phyloP scores from a whole-genome alignment of 2,329 filamentous ascomycete species.

The Sclerotinia spermophila region DNA sequence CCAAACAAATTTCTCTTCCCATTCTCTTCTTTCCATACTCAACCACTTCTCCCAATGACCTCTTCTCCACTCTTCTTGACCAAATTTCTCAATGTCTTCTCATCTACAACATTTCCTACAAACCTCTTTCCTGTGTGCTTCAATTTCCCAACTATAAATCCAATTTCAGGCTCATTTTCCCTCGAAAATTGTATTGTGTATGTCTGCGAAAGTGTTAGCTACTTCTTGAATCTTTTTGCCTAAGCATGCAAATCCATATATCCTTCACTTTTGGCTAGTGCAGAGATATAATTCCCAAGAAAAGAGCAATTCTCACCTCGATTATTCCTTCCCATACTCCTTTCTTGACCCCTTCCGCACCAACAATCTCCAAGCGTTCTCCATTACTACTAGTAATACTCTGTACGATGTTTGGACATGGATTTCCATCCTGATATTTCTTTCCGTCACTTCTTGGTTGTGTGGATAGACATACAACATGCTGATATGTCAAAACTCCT shows the following conservation, averaged over 20 bases:
- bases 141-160: conserved; percentile 52
- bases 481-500: conserved; percentile 62
- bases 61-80: conserved; percentile 42
- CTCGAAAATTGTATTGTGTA: conserved; percentile 58
- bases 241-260: not conserved
- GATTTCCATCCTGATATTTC: conserved; percentile 47
- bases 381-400: conserved; percentile 24
- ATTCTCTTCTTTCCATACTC: conserved; percentile 39
- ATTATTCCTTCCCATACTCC: conserved; percentile 44
- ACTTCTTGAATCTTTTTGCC: too few species aligned
- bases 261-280: not conserved
- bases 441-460: conserved; percentile 37
- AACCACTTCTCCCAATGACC: conserved; percentile 47
- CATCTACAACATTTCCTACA: conserved; percentile 54
- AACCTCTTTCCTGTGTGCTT: conserved; percentile 47
- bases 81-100: conserved; percentile 45
- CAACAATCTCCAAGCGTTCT: not conserved
- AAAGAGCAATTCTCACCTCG: conserved; percentile 42
- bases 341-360: conserved; percentile 37
- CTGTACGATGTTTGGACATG: conserved; percentile 42
- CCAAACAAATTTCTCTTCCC: conserved; percentile 41
- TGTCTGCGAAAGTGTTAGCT: conserved; percentile 41
- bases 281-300: not conserved
- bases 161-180: conserved; percentile 46
- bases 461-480: conserved; percentile 56